phyloP scores from a whole-genome alignment of 2,329 filamentous ascomycete genomes.

The Escovopsis weberi region DNA sequence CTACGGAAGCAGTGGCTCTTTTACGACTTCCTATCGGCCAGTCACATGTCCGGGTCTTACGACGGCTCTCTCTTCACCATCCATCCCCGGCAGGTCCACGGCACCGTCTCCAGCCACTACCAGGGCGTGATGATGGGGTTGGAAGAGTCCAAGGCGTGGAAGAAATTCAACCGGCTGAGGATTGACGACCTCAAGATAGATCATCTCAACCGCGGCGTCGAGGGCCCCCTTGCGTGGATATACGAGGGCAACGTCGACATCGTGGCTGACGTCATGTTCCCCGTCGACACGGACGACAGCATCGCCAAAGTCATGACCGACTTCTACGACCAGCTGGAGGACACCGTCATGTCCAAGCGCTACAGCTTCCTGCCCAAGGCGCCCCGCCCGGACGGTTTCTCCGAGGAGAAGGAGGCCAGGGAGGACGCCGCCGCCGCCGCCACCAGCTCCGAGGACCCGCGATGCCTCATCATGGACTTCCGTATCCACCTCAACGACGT shows the following conservation, averaged over 20 bases:
- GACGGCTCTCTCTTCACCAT: slow-evolving; percentile 96
- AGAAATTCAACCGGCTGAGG: slow-evolving; percentile 83
- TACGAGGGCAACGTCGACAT: slow-evolving; percentile 96
- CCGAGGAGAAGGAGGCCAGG: slow-evolving; percentile 10
- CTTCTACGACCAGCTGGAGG: slow-evolving; percentile 91
- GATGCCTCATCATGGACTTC: slow-evolving; percentile 85
- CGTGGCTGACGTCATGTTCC: slow-evolving; percentile 88
- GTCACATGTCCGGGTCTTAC: slow-evolving; percentile 89
- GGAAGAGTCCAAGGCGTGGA: slow-evolving; percentile 64
- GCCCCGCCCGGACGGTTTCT: slow-evolving; percentile 19
- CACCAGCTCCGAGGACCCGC: slow-evolving; percentile 43
- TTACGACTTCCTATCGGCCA: slow-evolving; percentile 92
- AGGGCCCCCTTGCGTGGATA: slow-evolving; percentile 95
- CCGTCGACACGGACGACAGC: slow-evolving; percentile 72
- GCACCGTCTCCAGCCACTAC: slow-evolving; percentile 49
- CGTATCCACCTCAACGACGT: slow-evolving; percentile 93
- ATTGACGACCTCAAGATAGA: slow-evolving; percentile 93
- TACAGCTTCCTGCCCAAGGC: slow-evolving; percentile 43
- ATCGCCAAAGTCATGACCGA: slow-evolving; percentile 92
- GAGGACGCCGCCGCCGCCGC: slow-evolving; percentile 4
- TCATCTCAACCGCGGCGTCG: slow-evolving; percentile 83
- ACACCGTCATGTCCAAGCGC: slow-evolving; percentile 69
- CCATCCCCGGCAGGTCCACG: slow-evolving; percentile 81
- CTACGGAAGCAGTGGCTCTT: slow-evolving; percentile 93
- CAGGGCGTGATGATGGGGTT: slow-evolving; percentile 39